Base-by-base conservation (phyloP, 2,329 filamentous ascomycete genomes). In the Penicillium thymicola region DNA sequence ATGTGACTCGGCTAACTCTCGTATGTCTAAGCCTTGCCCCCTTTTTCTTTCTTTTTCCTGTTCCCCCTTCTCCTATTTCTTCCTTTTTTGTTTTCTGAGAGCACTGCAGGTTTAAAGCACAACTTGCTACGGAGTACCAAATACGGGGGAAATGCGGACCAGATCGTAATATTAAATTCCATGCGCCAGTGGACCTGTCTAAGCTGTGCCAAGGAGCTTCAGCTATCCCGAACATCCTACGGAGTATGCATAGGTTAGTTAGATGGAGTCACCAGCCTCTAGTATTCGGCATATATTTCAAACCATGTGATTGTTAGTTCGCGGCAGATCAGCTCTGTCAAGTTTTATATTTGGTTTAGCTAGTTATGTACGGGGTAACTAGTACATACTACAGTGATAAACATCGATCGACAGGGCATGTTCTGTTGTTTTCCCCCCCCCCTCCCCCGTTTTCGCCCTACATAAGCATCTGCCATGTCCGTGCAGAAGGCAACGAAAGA, bases 341-440 rank as follows among this genome's bases (percentile, higher is more conserved):
- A 44, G 6, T 18, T 44, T 40, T 34, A 13, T 23, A 25, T 48
- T 45, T 23, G 25, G 18, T 45, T 30, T 28, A 47, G 23, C 25
- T 27, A 47, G 23, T 16, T 27, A 27, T 27, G 14, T 27, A 43
- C 14, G 14, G 40, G 25, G 14, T 27, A n/a, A n/a, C n/a, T n/a
- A 25, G 37, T 23, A 41, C 11, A 14, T 6, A 32, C n/a, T 32
- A 51, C 18, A 18, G 14, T 34, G 14, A 27, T 28, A 25, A 32
- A 43, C 43, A 58, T 46, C 46, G 53, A 61, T 61, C 57, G 59
- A 52, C 59, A 57, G 59, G 59, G 57, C 54, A 50, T 58, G 40
- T 11, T 9, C 36, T 40, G n/a, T n/a, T n/a, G n/a, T 47, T 34
- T 4, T 21, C 13, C n/a, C 7, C 14, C 18, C 14, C 37, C 9